These are phyloP conservation scores for Ascochyta clinopodiicola DNA, from an alignment of 2,329 filamentous ascomycete species.

Conservation along the genomic window DNA sequence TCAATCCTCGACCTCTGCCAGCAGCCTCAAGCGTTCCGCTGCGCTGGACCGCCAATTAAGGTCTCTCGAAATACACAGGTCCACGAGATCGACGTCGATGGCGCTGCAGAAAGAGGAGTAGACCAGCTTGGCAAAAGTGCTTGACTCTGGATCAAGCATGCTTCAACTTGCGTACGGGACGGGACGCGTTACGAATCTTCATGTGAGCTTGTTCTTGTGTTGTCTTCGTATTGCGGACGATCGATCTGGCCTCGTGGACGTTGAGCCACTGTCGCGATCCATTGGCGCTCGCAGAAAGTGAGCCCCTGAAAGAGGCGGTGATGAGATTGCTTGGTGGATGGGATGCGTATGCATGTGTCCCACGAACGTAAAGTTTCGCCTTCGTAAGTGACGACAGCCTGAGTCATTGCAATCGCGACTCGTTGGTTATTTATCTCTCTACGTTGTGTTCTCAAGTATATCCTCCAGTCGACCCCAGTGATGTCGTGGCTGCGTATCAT, in stretches of 20 bases:
- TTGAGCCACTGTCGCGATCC: background rate
- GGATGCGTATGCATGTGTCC: background rate
- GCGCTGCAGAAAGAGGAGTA: slow-evolving; percentile 8
- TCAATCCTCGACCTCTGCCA: background rate
- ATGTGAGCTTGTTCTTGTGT: background rate
- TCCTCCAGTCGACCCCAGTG: background rate
- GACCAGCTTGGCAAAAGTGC: slow-evolving; percentile 9
- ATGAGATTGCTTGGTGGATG: background rate
- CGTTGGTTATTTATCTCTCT: background rate
- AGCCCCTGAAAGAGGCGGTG: background rate
- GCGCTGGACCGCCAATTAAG: background rate
- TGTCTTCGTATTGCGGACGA: background rate
- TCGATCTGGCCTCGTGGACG: background rate
- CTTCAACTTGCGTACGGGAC: slow-evolving; percentile 15
- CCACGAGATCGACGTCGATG: background rate
- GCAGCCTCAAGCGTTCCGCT: background rate
- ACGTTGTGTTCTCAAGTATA: background rate
- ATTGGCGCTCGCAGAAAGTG: background rate
- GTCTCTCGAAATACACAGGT: background rate
- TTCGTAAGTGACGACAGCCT: background rate
- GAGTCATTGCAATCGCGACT: background rate
- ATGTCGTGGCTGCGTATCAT: background rate
- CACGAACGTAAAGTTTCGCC: background rate
- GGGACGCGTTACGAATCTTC: slow-evolving; percentile 9
- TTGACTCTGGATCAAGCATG: slow-evolving; percentile 9